phyloP scores from a whole-genome alignment of 345 rosid genomes.

The Boechera retrofracta region DNA sequence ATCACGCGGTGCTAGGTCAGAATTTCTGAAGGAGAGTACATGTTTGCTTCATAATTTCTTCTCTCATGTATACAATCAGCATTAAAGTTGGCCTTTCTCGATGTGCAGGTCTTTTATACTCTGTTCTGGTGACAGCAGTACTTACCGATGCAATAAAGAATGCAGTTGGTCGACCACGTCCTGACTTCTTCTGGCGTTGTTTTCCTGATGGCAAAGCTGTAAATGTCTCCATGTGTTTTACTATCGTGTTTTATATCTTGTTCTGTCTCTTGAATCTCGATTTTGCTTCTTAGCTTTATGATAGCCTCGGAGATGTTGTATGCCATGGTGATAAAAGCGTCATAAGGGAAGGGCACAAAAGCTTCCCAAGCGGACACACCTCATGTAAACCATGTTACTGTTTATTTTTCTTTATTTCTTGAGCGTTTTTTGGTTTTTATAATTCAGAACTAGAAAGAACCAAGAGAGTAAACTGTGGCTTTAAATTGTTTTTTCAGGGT shows the following conservation, averaged over 20 bases:
- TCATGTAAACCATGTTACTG: conserved; percentile 55
- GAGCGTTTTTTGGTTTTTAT: neutral
- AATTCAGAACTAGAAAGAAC: too few species aligned
- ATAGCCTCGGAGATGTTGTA: conserved; percentile 69
- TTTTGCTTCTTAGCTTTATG: conserved; percentile 59
- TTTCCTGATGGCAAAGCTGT: conserved; percentile 94
- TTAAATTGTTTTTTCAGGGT: conserved; percentile 51
- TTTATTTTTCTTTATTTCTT: neutral
- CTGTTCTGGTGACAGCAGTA: conserved; percentile 70
- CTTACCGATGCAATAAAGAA: conserved; percentile 78
- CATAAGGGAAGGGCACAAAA: conserved; percentile 87
- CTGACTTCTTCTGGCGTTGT: conserved; percentile 97
- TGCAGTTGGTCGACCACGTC: conserved; percentile 91
- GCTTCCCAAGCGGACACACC: conserved; percentile 94
- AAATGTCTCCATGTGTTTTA: conserved; percentile 37
- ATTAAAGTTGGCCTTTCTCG: conserved; percentile 3
- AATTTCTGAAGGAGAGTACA: conserved; percentile 2
- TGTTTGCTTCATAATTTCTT: neutral
- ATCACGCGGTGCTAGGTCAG: conserved; percentile 81
- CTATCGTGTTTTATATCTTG: conserved; percentile 1
- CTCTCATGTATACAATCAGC: neutral
- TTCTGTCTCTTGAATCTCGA: conserved; percentile 25
- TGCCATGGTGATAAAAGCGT: conserved; percentile 72
- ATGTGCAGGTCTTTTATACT: conserved; percentile 72
- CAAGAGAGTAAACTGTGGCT: neutral